Evolutionary conservation across 1,284 basidiomycete species (phyloP), one percentile per base, ranked within the genome.

Genomic region (Ceratobasidium sp.): DNA sequence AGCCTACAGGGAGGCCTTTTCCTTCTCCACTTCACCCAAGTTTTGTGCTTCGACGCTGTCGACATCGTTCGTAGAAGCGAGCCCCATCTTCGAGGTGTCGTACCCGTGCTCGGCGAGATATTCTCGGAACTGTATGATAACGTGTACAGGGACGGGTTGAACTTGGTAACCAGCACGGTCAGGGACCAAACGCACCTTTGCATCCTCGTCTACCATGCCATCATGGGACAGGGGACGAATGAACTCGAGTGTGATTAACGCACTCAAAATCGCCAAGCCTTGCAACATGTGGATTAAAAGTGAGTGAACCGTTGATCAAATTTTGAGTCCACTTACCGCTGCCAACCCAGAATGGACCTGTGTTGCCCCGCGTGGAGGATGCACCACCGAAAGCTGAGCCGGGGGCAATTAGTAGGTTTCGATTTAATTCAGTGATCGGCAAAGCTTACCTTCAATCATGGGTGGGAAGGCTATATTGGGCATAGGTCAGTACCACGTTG

Each of bases 261-360:
- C 92, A 68, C 90, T 91, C 67, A 95, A 73, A 56, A 95, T 74
- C 6, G 93, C 93, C 49, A 96, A 82, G 44, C 82, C 85, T 77
- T 77, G 47, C 76, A 21, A 77, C 79, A 44, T 81, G 73, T 73
- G 77, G 74, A 72, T 71, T 23, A 39, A 27, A 16, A 7, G 44
- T 62, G 33, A 52, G 59, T 21, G 30, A 27, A 23, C 2, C 19
- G 33, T 46, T 59, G 41, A 41, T 13, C 29, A 16, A 9, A 19
- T 21, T 36, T 4, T 33, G 5, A 60, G 29, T 8, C 33, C 23
- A 74, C 80, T 1, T 72, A 80, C 85, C 89, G 71, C 87, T 89
- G 25, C 82, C 90, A 70, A 92, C 76, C 88, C 87, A 91, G 82
- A 92, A 92, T 7, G 90, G 90, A 16, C 90, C 90, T 0, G 90